Evolutionary conservation across 2,329 filamentous ascomycete species (phyloP), one percentile per base, ranked within the genome.

Genomic region (Sporothrix globosa): DNA sequence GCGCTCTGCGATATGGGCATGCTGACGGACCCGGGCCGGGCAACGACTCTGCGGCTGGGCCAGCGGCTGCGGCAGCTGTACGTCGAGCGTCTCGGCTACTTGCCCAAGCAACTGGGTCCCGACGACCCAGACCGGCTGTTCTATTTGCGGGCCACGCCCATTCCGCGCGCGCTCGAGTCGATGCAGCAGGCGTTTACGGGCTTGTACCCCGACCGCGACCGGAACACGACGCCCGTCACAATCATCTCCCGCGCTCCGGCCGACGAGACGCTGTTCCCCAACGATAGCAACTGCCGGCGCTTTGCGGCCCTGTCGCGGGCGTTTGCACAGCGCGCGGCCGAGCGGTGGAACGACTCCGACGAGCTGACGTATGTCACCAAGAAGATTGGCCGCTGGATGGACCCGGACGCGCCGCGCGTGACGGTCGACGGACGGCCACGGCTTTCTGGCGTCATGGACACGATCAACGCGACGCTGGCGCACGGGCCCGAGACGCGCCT

Each of bases 391-490:
- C 93, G 91, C 78, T 97, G 91, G 88, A 97, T 98, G 92, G 92
- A 93, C 0, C 84, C 88, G 9, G 84, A 85, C 48, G 85, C 83
- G 41, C 86, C 86, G 13, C 84, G 85, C 52, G 89, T 97, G 10
- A 92, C 91, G 34, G 92, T 98, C 10, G 93, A 97, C 79, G 90
- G 90, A 0, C 90, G 90, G 72, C 96, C 96, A 0, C 86, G 94
- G 58, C 84, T 98, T 14, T 93, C 90, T 6, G 96, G 96, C 68
- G 91, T 99, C 76, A 93, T 97, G 91, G 96, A 99, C 81, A 96
- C 92, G 0, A 87, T 98, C 77, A 98, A 97, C 78, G 88, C 92
- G 7, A 97, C 93, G 0, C 84, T 91, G 14, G 95, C 94, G 2
- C 96, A 98, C 78, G 92, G 92, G 0, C 87, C 91, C 0, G 86